Evolutionary conservation across 768 basidiomycete species (phyloP).

Genomic region (Podaxis mareebaensis): DNA sequence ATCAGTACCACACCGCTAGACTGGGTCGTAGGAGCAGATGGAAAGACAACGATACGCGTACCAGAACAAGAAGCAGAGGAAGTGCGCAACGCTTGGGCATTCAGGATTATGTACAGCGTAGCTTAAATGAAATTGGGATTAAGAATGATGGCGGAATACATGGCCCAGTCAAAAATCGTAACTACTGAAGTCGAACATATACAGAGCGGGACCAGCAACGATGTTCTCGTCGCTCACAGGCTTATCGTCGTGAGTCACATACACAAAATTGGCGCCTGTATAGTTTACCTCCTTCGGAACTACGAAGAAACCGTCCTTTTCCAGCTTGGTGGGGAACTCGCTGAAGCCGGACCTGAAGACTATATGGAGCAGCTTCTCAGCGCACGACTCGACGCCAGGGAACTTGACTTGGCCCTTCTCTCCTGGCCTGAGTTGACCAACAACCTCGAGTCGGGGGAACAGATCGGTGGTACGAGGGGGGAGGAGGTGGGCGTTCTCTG

Average conservation of each 20-base stretch:
- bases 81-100: slow-evolving; percentile 28
- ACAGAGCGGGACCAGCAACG: slow-evolving; percentile 57
- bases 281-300: slow-evolving; percentile 41
- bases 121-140: neutral
- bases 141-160: neutral
- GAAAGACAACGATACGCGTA: slow-evolving; percentile 29
- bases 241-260: slow-evolving; percentile 22
- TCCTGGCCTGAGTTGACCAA: slow-evolving; percentile 24
- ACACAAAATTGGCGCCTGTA: slow-evolving; percentile 51
- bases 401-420: neutral
- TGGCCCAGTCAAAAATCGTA: neutral
- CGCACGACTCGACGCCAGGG: neutral
- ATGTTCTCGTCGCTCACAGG: slow-evolving; percentile 45
- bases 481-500: slow-evolving; percentile 46
- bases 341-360: slow-evolving; percentile 16
- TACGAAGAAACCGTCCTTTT: slow-evolving; percentile 28
- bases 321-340: slow-evolving; percentile 6
- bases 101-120: slow-evolving; percentile 22
- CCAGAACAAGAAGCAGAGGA: slow-evolving; percentile 16
- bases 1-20: slow-evolving; percentile 1
- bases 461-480: slow-evolving; percentile 25
- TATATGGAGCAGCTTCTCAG: neutral
- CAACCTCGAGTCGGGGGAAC: slow-evolving; percentile 27
- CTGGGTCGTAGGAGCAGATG: slow-evolving; percentile 25
- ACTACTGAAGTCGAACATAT: slow-evolving; percentile 37